These are phyloP conservation scores for Cucurbita maxima DNA, from an alignment of 306 rosid genomes.

Conservation along the genomic window DNA sequence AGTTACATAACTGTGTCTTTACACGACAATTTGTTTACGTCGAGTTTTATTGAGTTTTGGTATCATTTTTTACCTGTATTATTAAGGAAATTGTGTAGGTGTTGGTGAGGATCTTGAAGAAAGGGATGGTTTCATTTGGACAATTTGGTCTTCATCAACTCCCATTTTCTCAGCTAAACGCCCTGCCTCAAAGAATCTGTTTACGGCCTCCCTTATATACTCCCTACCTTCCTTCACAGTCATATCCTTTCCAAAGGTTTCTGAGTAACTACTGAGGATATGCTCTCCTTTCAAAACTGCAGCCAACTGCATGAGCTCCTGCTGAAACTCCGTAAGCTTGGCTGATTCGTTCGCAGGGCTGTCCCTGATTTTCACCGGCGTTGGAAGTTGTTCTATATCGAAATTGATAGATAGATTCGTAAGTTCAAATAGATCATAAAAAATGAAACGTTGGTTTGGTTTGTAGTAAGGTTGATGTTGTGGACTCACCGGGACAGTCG, in stretches of 20 bases:
- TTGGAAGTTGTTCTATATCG: slow-evolving; percentile 51
- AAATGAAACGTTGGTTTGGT: neutral
- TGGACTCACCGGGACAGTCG: slow-evolving; percentile 69
- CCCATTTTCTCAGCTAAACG: slow-evolving; percentile 66
- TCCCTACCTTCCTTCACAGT: slow-evolving; percentile 60
- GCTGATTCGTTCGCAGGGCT: slow-evolving; percentile 43
- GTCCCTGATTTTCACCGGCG: slow-evolving; percentile 34
- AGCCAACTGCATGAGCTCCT: slow-evolving; percentile 62
- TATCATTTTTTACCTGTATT: neutral
- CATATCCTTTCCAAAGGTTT: slow-evolving; percentile 43
- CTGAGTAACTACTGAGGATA: slow-evolving; percentile 48
- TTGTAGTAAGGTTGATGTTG: neutral
- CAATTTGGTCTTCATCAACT: slow-evolving; percentile 52
- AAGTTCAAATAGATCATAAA: neutral
- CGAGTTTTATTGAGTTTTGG: neutral
- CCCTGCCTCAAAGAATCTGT: slow-evolving; percentile 60
- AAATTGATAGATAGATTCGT: neutral
- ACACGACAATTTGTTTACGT: neutral
- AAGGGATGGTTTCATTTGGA: slow-evolving; percentile 84
- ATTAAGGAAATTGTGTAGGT: slow-evolving; percentile 10
- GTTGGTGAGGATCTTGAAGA: slow-evolving; percentile 32
- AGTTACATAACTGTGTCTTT: neutral
- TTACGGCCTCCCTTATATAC: slow-evolving; percentile 53
- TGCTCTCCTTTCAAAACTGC: slow-evolving; percentile 71
- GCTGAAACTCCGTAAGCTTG: slow-evolving; percentile 58